phyloP scores from a whole-genome alignment of 75 land plant species.

The Sequoiadendron giganteum region DNA sequence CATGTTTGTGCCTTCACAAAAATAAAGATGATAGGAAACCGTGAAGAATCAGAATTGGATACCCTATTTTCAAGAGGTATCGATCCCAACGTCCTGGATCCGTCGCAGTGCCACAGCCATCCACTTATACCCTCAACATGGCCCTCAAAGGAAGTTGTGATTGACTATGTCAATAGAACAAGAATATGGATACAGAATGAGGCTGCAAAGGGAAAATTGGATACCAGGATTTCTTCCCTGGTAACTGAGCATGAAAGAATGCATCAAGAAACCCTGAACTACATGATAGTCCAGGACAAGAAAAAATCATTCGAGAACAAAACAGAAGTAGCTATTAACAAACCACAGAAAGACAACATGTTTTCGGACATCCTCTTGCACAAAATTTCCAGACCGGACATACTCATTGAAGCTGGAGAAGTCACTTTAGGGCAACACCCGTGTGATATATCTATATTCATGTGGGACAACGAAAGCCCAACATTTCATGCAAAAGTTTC shows the following conservation, averaged over 20 bases:
- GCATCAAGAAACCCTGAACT: conserved; percentile 43
- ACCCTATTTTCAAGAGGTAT: conserved; percentile 41
- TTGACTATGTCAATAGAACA: conserved; percentile 15
- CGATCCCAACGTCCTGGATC: conserved; percentile 35
- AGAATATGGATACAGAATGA: conserved; percentile 15
- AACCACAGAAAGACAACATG: not conserved
- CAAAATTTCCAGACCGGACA: not conserved
- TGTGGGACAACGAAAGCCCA: conserved; percentile 46
- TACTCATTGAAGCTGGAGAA: conserved; percentile 20
- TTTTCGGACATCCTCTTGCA: not conserved
- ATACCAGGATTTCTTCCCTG: conserved; percentile 13
- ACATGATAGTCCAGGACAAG: conserved; percentile 38
- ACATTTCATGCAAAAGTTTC: conserved; percentile 11
- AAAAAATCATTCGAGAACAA: conserved; percentile 25
- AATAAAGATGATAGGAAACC: conserved; percentile 17
- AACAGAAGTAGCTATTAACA: not conserved
- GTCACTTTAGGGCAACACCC: conserved; percentile 20
- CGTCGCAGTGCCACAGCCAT: conserved; percentile 34
- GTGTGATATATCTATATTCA: conserved; percentile 8
- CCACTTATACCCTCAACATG: conserved; percentile 29
- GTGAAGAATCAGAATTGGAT: conserved; percentile 17
- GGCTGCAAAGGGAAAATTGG: conserved; percentile 5
- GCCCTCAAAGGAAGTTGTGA: conserved; percentile 23
- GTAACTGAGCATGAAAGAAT: conserved; percentile 43
- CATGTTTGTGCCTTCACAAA: conserved; percentile 38